Percentiles rank a stretch among this genome's conserved stretches.
These are phyloP conservation scores for Eucalyptus brandiana DNA, from an alignment of 345 rosid species.

Conservation along the genomic window DNA sequence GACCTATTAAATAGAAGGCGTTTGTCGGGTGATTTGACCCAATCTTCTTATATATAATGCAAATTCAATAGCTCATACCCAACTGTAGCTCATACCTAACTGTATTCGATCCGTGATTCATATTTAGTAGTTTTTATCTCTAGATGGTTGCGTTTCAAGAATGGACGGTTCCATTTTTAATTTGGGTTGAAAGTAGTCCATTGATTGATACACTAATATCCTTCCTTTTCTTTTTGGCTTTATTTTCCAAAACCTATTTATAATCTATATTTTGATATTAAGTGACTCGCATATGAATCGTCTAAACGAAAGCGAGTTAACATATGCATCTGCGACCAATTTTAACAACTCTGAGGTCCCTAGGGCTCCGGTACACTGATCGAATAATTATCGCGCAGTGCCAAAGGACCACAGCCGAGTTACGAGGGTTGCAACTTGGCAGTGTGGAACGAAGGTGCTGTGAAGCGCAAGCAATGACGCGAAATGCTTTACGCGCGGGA, in stretches of 20 bases:
- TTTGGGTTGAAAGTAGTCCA: background rate
- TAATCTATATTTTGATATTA: background rate
- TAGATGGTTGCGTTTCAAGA: background rate
- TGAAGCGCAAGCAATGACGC: background rate
- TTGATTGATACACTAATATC: too few species aligned
- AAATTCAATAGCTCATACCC: too few species aligned
- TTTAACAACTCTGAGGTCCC: background rate
- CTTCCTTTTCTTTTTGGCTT: too few species aligned
- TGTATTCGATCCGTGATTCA: fast-evolving
- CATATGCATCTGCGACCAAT: background rate
- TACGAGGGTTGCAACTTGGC: background rate
- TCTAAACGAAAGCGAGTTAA: too few species aligned
- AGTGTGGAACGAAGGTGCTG: background rate
- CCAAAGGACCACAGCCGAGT: background rate
- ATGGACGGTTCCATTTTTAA: background rate
- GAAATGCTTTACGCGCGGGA: background rate
- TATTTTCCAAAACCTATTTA: too few species aligned
- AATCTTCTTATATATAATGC: too few species aligned
- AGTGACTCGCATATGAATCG: background rate
- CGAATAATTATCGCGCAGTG: background rate
- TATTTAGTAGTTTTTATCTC: too few species aligned
- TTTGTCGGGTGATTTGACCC: fast-evolving
- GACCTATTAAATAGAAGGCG: fast-evolving
- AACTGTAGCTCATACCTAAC: fast-evolving
- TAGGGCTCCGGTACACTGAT: background rate